Evolutionary conservation across 2,329 filamentous ascomycete genomes (phyloP).

Genomic region (Colletotrichum agaves): DNA sequence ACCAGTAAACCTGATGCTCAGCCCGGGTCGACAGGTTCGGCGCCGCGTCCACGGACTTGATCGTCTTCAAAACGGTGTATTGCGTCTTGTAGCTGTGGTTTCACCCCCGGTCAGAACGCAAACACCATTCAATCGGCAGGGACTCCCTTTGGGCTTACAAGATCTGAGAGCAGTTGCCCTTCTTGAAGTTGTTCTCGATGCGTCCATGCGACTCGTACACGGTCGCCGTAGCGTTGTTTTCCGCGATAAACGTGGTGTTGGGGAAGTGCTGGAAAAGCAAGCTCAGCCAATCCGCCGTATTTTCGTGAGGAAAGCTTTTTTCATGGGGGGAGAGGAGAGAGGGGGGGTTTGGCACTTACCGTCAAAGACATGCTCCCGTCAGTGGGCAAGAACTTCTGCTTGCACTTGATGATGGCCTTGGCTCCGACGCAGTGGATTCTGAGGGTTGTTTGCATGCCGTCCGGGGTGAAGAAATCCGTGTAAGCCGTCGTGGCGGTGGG

Average conservation of each 20-base stretch:
- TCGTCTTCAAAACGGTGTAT: constrained; percentile 27
- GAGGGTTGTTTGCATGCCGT: constrained; percentile 34
- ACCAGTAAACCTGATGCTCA: constrained; percentile 32
- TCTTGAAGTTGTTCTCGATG: constrained; percentile 30
- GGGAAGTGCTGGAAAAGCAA: constrained; percentile 15
- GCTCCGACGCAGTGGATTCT: constrained; percentile 33
- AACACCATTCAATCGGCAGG: accelerated
- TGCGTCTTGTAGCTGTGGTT: constrained; percentile 31
- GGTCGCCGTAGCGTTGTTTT: constrained; percentile 25
- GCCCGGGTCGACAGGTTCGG: constrained; percentile 23
- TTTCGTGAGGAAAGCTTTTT: no score
- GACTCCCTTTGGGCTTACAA: not conserved
- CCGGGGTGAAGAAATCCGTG: constrained; percentile 28
- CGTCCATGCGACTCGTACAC: constrained; percentile 27
- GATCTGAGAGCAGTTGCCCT: constrained; percentile 31
- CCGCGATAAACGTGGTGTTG: constrained; percentile 22
- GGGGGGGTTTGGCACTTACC: not conserved
- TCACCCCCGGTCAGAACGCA: not conserved
- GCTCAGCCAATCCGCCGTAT: not conserved
- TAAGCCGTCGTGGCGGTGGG: constrained; percentile 31
- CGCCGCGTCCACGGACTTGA: constrained; percentile 11
- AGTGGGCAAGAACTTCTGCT: constrained; percentile 22
- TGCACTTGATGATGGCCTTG: constrained; percentile 27
- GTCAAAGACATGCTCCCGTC: constrained; percentile 32
- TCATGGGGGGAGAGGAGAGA: no score